Evolutionary conservation across 768 basidiomycete species (phyloP).

Genomic region (Mrakia blollopis): DNA sequence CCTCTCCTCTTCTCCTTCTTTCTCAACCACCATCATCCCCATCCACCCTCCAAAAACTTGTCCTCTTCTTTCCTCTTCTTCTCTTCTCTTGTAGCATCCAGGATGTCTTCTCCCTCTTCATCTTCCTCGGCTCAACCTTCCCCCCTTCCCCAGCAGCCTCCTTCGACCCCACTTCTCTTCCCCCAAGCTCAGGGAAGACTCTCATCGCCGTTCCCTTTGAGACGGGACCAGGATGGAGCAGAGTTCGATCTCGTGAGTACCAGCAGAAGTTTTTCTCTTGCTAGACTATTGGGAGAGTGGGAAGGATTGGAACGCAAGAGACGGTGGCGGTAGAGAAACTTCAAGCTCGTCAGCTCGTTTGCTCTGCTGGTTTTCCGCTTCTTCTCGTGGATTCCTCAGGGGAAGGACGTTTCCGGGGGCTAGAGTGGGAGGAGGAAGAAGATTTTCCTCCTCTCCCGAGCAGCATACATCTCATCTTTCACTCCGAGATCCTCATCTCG

Average conservation of each 20-base stretch:
- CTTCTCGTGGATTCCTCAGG: too few relatives aligned
- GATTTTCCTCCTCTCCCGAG: background rate
- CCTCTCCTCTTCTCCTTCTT: too few relatives aligned
- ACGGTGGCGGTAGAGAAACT: too few relatives aligned
- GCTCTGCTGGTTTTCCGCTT: background rate
- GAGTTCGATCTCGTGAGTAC: background rate
- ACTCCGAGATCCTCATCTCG: too few relatives aligned
- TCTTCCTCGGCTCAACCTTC: background rate
- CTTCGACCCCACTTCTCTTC: background rate
- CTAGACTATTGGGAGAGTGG: too few relatives aligned
- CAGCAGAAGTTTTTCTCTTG: background rate
- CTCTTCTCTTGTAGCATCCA: too few relatives aligned
- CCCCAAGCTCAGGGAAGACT: background rate
- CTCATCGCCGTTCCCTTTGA: background rate
- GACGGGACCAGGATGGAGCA: background rate
- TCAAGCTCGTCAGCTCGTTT: background rate
- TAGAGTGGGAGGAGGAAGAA: background rate
- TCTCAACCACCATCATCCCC: too few relatives aligned
- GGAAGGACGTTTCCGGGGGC: background rate
- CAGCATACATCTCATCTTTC: background rate
- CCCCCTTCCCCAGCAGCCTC: slow-evolving; percentile 62
- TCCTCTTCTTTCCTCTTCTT: background rate
- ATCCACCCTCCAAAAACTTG: background rate
- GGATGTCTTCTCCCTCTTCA: background rate
- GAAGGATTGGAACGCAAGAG: too few relatives aligned